phyloP scores from a whole-genome alignment of 2,329 filamentous ascomycete species.

The Neophaeococcomyces mojaviensis region DNA sequence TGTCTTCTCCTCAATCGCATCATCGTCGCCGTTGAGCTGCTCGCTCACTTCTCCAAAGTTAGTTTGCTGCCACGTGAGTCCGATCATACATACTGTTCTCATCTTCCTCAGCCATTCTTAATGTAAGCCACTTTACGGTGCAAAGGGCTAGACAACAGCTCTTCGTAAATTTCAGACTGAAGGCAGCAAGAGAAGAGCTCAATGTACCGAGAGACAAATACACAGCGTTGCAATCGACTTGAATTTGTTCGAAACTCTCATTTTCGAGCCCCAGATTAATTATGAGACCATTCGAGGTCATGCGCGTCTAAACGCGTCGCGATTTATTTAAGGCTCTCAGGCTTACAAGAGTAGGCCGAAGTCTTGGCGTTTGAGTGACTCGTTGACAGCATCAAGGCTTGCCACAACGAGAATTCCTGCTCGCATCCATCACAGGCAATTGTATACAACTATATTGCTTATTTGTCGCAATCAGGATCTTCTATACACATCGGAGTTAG shows the following conservation, averaged over 20 bases:
- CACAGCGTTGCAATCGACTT: too few relatives aligned
- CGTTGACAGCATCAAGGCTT: neutral
- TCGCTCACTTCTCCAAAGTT: slow-evolving; percentile 20
- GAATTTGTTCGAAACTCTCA: too few relatives aligned
- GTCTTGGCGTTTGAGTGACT: too few relatives aligned
- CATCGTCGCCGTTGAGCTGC: slow-evolving; percentile 81
- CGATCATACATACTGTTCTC: slow-evolving; percentile 21
- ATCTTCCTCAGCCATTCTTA: slow-evolving; percentile 23
- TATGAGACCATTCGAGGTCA: too few relatives aligned
- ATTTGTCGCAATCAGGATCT: neutral
- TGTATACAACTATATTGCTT: neutral
- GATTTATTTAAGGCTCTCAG: too few relatives aligned
- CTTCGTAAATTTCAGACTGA: neutral
- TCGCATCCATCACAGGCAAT: neutral
- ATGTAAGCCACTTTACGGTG: neutral
- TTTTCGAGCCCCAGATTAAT: too few relatives aligned
- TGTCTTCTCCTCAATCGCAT: slow-evolving; percentile 21
- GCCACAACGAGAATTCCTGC: neutral
- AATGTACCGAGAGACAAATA: too few relatives aligned
- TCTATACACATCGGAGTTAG: neutral
- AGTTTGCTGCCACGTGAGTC: neutral
- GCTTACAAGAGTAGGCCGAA: too few relatives aligned
- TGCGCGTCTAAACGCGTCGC: too few relatives aligned
- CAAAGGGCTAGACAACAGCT: neutral
- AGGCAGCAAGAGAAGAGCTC: neutral